Evolutionary conservation across 2,329 filamentous ascomycete genomes (phyloP).

Genomic region (Chaetomium olivaceum): DNA sequence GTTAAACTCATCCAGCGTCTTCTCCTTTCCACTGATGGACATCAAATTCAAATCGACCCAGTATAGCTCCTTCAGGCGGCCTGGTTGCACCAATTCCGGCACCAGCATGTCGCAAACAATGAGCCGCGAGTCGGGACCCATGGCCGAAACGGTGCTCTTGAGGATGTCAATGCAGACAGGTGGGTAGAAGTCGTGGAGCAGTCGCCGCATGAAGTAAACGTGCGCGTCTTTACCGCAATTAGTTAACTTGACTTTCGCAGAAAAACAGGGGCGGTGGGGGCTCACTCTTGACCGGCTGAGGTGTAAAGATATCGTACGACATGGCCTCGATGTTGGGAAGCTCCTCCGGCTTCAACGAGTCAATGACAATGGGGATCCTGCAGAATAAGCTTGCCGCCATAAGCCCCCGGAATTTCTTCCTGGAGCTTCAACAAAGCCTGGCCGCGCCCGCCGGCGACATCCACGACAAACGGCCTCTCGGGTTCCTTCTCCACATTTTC

Average conservation of each 20-base stretch:
- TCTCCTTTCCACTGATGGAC: slow-evolving; percentile 39
- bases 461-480: slow-evolving; percentile 37
- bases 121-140: slow-evolving; percentile 39
- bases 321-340: slow-evolving; percentile 35
- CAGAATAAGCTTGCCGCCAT: slow-evolving; percentile 36
- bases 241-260: not conserved
- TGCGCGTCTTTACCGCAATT: slow-evolving; percentile 34
- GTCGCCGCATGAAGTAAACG: slow-evolving; percentile 39
- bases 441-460: slow-evolving; percentile 38
- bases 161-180: slow-evolving; percentile 38
- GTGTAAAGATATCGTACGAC: slow-evolving; percentile 34
- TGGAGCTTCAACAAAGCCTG: slow-evolving; percentile 38
- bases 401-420: slow-evolving; percentile 32
- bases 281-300: slow-evolving; percentile 35
- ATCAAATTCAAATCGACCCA: slow-evolving; percentile 39
- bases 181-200: slow-evolving; percentile 39
- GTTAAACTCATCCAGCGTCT: slow-evolving; percentile 37
- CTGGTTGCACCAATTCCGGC: slow-evolving; percentile 36
- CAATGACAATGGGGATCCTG: slow-evolving; percentile 41
- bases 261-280: not conserved
- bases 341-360: slow-evolving; percentile 33
- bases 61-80: slow-evolving; percentile 34
- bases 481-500: slow-evolving; percentile 36
- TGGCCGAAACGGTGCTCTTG: slow-evolving; percentile 36
- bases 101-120: slow-evolving; percentile 41